Base-by-base conservation (phyloP, 1,284 basidiomycete species). In the Ceratobasidium sp. region DNA sequence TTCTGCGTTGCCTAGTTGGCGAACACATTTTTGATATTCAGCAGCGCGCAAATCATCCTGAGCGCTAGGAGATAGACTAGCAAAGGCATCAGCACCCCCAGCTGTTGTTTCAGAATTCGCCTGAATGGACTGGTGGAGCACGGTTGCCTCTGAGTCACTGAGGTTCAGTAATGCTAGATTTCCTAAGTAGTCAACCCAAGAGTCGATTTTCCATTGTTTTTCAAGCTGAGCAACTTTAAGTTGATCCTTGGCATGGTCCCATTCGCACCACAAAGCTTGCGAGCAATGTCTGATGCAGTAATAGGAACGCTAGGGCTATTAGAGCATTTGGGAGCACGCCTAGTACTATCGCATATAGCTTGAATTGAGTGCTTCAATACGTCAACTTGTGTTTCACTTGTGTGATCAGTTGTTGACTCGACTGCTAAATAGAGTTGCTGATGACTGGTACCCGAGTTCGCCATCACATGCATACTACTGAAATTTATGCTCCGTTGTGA, bases 221-320 rank as follows among this genome's bases (percentile, higher is more conserved):
- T 67, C 65, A 17, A 67, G 22, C 45, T 67, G 27, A 14, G 65
- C 65, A 31, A 67, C 65, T 44, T 67, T 67, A 19, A 67, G 29
- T 27, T 67, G 65, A 56, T 67, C 65, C 15, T 54, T 67, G 5
- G 65, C 65, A 67, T 67, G 65, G 50, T 67, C 65, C 65, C 65
- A 44, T 67, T 56, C 19, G 33, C 65, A 22, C 48, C 65, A 67
- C 31, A 67, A n/a, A 67, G 51, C 51, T 54, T 67, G 4, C 65
- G 19, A 33, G 65, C 65, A 54, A 56, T 24, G 33, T 67, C 65
- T 22, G 65, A 51, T 1, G 65, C 51, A 36, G 19, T n/a, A 41
- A 67, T 17, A 22, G 65, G 5, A 2, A 36, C 22, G 15, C 44
- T 19, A 24, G 50, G 65, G 36, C 51, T 44, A 54, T 29, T 9